phyloP scores from a whole-genome alignment of 176 grass and related monocot genomes.

The Rhynchospora breviuscula region DNA sequence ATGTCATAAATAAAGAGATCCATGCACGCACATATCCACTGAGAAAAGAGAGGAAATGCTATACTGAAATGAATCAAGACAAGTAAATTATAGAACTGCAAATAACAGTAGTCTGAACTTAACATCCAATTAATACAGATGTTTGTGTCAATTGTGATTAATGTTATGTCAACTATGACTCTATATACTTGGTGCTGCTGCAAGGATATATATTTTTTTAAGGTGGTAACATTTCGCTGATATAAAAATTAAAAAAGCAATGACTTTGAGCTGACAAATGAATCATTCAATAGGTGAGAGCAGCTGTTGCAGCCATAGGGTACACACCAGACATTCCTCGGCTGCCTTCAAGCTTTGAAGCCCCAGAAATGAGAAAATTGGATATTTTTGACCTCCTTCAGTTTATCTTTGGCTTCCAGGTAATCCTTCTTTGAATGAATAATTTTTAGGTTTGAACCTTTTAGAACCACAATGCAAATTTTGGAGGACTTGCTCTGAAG shows the following conservation, averaged over 20 bases:
- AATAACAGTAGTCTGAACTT: not conserved
- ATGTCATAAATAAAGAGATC: not conserved
- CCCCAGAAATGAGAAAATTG: conserved; percentile 44
- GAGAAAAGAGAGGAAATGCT: not conserved
- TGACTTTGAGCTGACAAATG: conserved; percentile 5
- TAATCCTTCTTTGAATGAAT: conserved; percentile 28
- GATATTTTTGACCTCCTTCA: conserved; percentile 86
- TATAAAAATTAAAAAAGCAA: not conserved
- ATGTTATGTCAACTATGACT: not conserved
- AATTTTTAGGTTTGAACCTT: not conserved
- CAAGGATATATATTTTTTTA: not conserved
- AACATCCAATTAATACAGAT: not conserved
- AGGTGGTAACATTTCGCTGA: not conserved
- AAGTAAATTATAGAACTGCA: not conserved
- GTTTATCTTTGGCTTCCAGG: conserved; percentile 88
- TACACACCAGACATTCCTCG: conserved; percentile 71
- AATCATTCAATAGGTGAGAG: conserved; percentile 51
- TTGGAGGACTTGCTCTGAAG: not conserved
- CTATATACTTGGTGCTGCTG: not conserved
- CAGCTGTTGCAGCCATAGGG: conserved; percentile 66
- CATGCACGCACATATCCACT: not conserved
- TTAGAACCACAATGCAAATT: not conserved
- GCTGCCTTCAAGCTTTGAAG: conserved; percentile 34
- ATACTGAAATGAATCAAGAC: not conserved
- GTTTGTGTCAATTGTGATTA: not conserved